These are phyloP conservation scores for Didymella exigua DNA, from an alignment of 2,329 filamentous ascomycete species.

Conservation along the genomic window DNA sequence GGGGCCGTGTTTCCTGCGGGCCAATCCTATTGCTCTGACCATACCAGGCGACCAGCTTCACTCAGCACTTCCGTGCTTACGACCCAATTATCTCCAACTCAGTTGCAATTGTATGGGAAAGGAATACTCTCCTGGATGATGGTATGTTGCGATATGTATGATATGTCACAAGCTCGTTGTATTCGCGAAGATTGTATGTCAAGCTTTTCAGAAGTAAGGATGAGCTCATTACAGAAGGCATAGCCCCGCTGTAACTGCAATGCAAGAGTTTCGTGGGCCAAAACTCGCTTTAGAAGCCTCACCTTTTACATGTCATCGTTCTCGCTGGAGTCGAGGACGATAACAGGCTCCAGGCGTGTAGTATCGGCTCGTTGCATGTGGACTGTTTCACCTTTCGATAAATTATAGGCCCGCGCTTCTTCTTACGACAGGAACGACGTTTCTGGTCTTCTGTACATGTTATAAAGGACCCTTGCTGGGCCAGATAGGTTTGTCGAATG, in stretches of 20 bases:
- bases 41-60: too few relatives aligned
- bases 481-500: background rate
- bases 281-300: slow-evolving; percentile 59
- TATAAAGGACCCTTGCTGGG: background rate
- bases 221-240: slow-evolving; percentile 61
- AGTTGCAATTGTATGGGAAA: too few relatives aligned
- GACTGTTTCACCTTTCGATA: background rate
- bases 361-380: background rate
- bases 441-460: background rate
- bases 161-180: too few relatives aligned
- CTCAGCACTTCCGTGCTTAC: too few relatives aligned
- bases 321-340: slow-evolving; percentile 24
- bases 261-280: slow-evolving; percentile 44
- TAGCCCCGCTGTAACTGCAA: slow-evolving; percentile 26
- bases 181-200: slow-evolving; percentile 33
- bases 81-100: too few relatives aligned
- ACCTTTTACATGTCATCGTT: slow-evolving; percentile 49
- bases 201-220: slow-evolving; percentile 58
- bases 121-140: too few relatives aligned
- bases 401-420: too few relatives aligned
- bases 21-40: too few relatives aligned
- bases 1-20: too few relatives aligned
- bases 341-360: background rate
- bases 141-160: too few relatives aligned
- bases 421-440: background rate